Percentiles rank a stretch among this genome's conserved stretches.
These are phyloP conservation scores for Poa pratensis DNA, from an alignment of 176 grass and related monocot species.

Conservation along the genomic window DNA sequence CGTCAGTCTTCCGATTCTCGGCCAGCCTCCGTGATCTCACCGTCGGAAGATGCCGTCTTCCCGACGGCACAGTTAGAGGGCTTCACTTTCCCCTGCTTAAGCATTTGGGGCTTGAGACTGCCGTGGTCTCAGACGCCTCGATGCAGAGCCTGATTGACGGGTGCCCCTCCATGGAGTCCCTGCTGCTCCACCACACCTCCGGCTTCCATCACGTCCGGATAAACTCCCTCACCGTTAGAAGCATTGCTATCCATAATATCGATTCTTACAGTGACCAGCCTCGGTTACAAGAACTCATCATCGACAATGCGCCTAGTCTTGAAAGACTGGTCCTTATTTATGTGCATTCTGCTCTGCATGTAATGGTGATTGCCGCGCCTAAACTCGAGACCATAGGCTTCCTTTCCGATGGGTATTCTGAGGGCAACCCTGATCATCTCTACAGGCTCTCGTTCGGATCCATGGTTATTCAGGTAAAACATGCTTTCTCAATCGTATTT, in stretches of 20 bases:
- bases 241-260: background rate
- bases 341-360: background rate
- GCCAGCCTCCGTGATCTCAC: background rate
- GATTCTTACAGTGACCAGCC: too few species aligned
- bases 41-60: background rate
- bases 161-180: conserved; percentile 3
- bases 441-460: background rate
- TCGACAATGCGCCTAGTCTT: background rate
- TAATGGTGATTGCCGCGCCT: background rate
- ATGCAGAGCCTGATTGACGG: conserved; percentile 2
- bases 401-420: background rate
- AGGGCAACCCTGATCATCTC: background rate
- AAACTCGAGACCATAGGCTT: background rate
- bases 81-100: conserved; percentile 4
- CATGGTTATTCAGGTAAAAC: background rate
- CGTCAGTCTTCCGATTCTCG: conserved; percentile 37
- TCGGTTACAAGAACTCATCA: background rate
- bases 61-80: background rate
- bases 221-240: background rate
- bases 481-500: background rate
- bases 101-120: background rate
- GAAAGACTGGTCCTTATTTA: background rate
- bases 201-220: background rate
- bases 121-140: background rate
- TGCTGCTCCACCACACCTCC: background rate